A percentile compares a stretch with the other conserved stretches of the same genome.
phyloP scores from a whole-genome alignment of 2,329 filamentous ascomycete genomes.

The Clathrospora elynae region DNA sequence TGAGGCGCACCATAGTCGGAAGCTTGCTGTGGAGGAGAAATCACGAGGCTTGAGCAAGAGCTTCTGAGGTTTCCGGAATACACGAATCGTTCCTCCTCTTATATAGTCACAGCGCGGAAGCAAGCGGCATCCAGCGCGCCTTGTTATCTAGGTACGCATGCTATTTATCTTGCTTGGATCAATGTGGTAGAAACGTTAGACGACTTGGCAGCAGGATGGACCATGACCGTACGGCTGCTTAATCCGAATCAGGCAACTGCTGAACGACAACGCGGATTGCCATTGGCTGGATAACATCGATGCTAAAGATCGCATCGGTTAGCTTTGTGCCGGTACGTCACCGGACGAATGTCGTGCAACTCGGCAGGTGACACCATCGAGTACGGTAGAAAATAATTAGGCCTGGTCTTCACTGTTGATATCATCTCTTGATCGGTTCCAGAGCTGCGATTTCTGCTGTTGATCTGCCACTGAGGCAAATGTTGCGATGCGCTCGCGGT shows the following conservation, averaged over 20 bases:
- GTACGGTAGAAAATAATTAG: too few species aligned
- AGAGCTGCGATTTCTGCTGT: neutral
- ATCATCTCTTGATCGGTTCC: too few species aligned
- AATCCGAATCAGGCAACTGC: constrained; percentile 22
- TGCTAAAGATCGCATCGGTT: constrained; percentile 12
- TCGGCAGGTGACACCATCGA: too few species aligned
- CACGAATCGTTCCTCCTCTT: constrained; percentile 9
- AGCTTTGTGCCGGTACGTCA: constrained; percentile 8
- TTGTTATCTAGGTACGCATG: neutral
- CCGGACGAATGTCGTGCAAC: constrained; percentile 1
- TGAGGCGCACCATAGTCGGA: constrained; percentile 31
- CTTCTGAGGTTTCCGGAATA: neutral
- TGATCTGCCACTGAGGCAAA: neutral
- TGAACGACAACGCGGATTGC: neutral
- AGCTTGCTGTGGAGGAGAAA: constrained; percentile 15
- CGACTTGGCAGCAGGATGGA: constrained; percentile 2
- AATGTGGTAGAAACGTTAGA: neutral
- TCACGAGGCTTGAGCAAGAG: constrained; percentile 7
- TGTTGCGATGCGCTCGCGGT: too few species aligned
- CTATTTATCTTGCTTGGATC: neutral
- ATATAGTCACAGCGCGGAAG: constrained; percentile 11
- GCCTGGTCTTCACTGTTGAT: too few species aligned
- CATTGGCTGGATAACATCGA: constrained; percentile 21
- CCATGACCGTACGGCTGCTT: constrained; percentile 13
- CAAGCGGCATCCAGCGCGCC: neutral